phyloP scores from a whole-genome alignment of 1,284 basidiomycete genomes.

The Phaffia rhodozyma region DNA sequence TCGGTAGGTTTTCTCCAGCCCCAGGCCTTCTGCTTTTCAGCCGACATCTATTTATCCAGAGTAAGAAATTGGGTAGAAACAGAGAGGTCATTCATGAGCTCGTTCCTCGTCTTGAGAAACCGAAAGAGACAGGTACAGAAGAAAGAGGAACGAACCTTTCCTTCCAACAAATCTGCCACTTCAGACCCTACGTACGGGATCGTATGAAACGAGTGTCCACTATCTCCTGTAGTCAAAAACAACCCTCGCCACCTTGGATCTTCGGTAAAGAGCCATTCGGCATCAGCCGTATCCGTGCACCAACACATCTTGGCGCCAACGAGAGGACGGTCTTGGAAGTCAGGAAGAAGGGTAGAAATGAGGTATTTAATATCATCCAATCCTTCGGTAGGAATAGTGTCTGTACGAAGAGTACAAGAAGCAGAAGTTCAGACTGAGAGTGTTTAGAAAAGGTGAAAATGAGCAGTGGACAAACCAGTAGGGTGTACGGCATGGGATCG shows the following conservation, averaged over 20 bases:
- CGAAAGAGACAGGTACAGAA: not conserved
- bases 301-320: constrained; percentile 31
- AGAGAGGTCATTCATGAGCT: not conserved
- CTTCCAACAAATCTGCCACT: constrained; percentile 32
- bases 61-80: not conserved
- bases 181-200: constrained; percentile 35
- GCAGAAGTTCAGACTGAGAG: too few species aligned
- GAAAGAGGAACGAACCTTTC: constrained; percentile 19
- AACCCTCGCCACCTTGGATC: constrained; percentile 27
- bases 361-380: constrained; percentile 22
- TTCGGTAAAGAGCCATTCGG: constrained; percentile 26
- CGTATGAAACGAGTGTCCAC: constrained; percentile 31
- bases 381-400: constrained; percentile 29
- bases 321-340: constrained; percentile 23
- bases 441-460: too few species aligned
- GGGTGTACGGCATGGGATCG: constrained; percentile 31
- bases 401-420: constrained; percentile 14
- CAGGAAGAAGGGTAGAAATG: constrained; percentile 27
- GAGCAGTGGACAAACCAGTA: too few species aligned
- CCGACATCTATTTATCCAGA: constrained; percentile 20
- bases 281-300: constrained; percentile 32
- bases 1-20: constrained; percentile 29
- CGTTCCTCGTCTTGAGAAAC: not conserved
- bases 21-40: constrained; percentile 25
- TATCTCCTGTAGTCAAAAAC: constrained; percentile 28